A percentile compares a stretch with the other conserved stretches of the same genome.
Conservation (phyloP, 2,329 filamentous ascomycete species). For the Gliomastix tumulicola region DNA sequence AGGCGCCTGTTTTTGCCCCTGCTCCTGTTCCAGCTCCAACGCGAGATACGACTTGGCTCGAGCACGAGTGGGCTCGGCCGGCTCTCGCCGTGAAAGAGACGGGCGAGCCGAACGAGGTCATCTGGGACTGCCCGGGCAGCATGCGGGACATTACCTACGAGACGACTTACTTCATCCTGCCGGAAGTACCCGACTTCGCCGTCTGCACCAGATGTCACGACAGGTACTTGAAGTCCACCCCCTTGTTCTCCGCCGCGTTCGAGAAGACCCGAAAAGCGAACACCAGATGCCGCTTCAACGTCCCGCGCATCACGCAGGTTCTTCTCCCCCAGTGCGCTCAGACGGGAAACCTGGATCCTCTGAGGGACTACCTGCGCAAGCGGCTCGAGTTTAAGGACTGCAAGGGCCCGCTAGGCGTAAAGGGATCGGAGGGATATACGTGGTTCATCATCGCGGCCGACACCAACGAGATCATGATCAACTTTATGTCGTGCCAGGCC, state of each 20-base stretch:
- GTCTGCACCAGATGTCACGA: conserved; percentile 34
- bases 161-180: conserved; percentile 18
- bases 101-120: conserved; percentile 12
- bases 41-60: neutral
- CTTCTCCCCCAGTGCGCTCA: conserved; percentile 23
- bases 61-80: neutral
- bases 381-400: conserved; percentile 18
- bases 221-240: conserved; percentile 23
- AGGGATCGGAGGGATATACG: conserved; percentile 14
- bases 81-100: conserved; percentile 8
- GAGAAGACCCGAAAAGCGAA: conserved; percentile 10
- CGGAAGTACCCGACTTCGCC: conserved; percentile 17
- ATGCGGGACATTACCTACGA: conserved; percentile 17
- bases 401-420: conserved; percentile 12
- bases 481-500: conserved; percentile 27
- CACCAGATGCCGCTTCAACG: conserved; percentile 18
- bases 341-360: conserved; percentile 12
- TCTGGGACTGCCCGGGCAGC: conserved; percentile 18
- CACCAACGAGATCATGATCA: conserved; percentile 15
- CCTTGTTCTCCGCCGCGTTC: conserved; percentile 21
- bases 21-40: no score
- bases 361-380: conserved; percentile 18
- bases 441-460: conserved; percentile 19
- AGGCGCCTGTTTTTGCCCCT: no score
- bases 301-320: conserved; percentile 22